A percentile compares a stretch with the other conserved stretches of the same genome.
Evolutionary conservation across 106 monocot genomes (phyloP).

Genomic region (Phalaenopsis aphrodite): DNA sequence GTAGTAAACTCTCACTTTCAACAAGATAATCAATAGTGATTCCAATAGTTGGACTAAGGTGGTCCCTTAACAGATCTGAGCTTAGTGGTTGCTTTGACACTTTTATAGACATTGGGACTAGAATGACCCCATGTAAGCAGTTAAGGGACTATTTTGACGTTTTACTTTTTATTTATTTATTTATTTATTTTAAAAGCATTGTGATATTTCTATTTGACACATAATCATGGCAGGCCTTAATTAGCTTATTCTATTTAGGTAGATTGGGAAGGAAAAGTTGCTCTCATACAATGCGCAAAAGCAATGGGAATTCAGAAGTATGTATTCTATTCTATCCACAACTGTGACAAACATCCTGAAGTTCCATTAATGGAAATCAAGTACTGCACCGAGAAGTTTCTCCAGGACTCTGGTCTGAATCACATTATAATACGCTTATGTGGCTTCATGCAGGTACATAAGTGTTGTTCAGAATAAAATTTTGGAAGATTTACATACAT

Average conservation of each 20-base stretch:
- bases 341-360: slow-evolving; percentile 96
- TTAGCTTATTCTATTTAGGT: slow-evolving; percentile 63
- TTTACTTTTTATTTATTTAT: no score
- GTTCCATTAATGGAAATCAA: slow-evolving; percentile 99
- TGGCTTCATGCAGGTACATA: slow-evolving; percentile 95
- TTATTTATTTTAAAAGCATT: not conserved
- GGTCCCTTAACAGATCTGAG: no score
- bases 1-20: no score
- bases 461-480: not conserved
- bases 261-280: slow-evolving; percentile 99
- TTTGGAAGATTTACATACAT: no score
- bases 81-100: no score
- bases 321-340: slow-evolving; percentile 96
- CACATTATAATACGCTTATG: slow-evolving; percentile 88
- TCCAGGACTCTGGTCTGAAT: slow-evolving; percentile 79
- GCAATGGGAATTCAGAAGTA: slow-evolving; percentile 97
- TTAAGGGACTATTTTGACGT: no score
- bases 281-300: slow-evolving; percentile 96
- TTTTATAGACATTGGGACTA: no score
- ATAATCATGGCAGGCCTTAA: slow-evolving; percentile 10
- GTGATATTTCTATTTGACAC: not conserved
- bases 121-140: no score
- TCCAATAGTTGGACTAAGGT: no score
- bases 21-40: no score
- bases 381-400: slow-evolving; percentile 87